Evolutionary conservation across 2,329 filamentous ascomycete genomes (phyloP), one percentile per base, ranked within the genome.

Genomic region (Hymenoscyphus fraxineus): DNA sequence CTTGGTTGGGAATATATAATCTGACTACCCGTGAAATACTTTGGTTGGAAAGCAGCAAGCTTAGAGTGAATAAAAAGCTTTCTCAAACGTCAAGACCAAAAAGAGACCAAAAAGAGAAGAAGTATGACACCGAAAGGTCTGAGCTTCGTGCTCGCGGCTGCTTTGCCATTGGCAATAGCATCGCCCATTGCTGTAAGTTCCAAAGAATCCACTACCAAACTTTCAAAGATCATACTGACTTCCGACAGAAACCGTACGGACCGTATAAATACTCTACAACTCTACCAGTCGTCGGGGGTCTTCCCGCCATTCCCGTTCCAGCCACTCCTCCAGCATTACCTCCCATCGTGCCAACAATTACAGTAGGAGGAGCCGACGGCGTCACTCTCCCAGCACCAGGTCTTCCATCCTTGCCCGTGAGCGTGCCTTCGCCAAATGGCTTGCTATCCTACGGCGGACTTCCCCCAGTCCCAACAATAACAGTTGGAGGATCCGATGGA

Each of bases 161-260:
- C 32, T 16, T 35, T 57, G 12, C 54, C 54, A 10, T 57, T 57
- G 54, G 32, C 35, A 15, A 4, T 32, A 31, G 54, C 54, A n/a
- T 32, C 54, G 12, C 54, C 54, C 54, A 57, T 57, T 57, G 27
- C 54, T 38, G 54, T 57, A 57, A 35, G 54, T 57, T 31, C 16
- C 16, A 3, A 51, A 51, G 19, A 13, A 56, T 12, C 44, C 15
- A 51, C 16, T 5, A 51, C 7, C 15, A 4, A 7, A 51, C 0
- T 16, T 51, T 51, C 5, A 35, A 35, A 9, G 35, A 51, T 22
- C 2, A 57, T 16, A 31, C 13, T 57, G 13, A 57, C 12, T 7
- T 27, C 16, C 7, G 16, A 35, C 32, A 57, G 54, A 57, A 57
- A 6, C 54, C 54, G 2, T 51, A 57, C 31, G 54, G 54, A 12